Evolutionary conservation across 805 yeast species (phyloP), one percentile per base, ranked within the genome.

Genomic region (Metschnikowia colocasiae): DNA sequence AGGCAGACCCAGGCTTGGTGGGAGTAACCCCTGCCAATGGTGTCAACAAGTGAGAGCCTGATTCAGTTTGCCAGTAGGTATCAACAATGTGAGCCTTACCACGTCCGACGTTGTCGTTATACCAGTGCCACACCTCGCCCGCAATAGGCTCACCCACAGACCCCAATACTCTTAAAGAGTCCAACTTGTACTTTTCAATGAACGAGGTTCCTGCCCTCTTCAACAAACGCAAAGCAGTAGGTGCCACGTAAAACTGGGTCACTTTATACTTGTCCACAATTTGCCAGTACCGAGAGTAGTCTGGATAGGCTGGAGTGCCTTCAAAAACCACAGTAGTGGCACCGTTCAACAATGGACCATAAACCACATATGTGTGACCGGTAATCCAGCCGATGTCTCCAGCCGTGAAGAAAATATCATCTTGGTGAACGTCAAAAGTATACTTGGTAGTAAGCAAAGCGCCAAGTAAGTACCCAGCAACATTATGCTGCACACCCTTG

Each of bases 301-400:
- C 84, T 57, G 98, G 99, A 71, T 90, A 89, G 31, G 96, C 97
- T 32, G 99, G 98, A 16, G 99, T 94, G 50, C 96, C 94, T 75
- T 94, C 98, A 65, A 94, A 94, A 48, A 92, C 87, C 45, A 94
- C 86, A 8, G 97, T 83, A 40, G 98, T 84, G 45, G 91, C 87
- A 69, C 98, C 99, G 49, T 60, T 68, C 40, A 82, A 71, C 57
- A 94, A 79, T 35, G 99, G 99, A 50, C 98, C 98, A 63, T 94
- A 94, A 40, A 92, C 80, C 37, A 89, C 96, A 64, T 92, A 94
- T 8, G 97, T 87, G 69, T 94, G 99, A 58, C 98, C 98, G 15
- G 99, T 94, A 65, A 94, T 94, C 98, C 99, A 94, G 64, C 99
- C 98, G 47, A 94, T 89, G 66, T 94, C 98, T 63, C 98, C 98